Base-by-base conservation (phyloP, 2,329 filamentous ascomycete genomes). In the Cryphonectria carpinicola region DNA sequence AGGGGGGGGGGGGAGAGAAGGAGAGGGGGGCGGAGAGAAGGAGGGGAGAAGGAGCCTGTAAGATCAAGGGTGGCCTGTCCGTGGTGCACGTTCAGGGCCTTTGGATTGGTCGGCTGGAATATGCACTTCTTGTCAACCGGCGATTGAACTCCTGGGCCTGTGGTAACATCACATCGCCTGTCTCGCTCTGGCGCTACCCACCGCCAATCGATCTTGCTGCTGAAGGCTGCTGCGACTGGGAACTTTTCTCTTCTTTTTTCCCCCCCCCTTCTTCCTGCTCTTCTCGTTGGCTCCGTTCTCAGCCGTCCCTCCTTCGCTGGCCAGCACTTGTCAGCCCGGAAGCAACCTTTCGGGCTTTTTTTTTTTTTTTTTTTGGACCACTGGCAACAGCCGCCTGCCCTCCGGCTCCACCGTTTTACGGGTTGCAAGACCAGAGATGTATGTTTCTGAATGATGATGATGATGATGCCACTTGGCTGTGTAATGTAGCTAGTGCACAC, bases 201-300 rank as follows among this genome's bases (percentile, higher is more conserved):
- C n/a, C 54, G 37, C 70, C 70, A 69, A 58, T 66, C 70, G 32
- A 25, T 70, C 66, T 56, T 52, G 25, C 43, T 37, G 43, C n/a
- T 61, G 61, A 41, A 39, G 54, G 54, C 54, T 58, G 54, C 28
- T 58, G 58, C 17, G 58, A 13, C 32, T 22, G 58, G 32, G 13
- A 37, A 39, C 32, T 4, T 22, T 22, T 22, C n/a, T 49, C n/a
- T 49, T 49, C 17, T 5, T 6, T 19, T 19, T 3, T n/a, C n/a
- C n/a, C n/a, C n/a, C n/a, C n/a, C n/a, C n/a, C n/a, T 41, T 41
- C 43, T 6, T 46, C 14, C 19, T 10, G 7, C 46, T n/a, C 22
- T 17, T 39, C 32, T 37, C 28, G 32, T 11, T 22, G 58, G 32
- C 32, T 39, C 61, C 39, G 14, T 46, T 46, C 25, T 64, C 39